Evolutionary conservation across 2,329 filamentous ascomycete genomes (phyloP), one percentile per base, ranked within the genome.

Genomic region (Elsinoe fawcettii): DNA sequence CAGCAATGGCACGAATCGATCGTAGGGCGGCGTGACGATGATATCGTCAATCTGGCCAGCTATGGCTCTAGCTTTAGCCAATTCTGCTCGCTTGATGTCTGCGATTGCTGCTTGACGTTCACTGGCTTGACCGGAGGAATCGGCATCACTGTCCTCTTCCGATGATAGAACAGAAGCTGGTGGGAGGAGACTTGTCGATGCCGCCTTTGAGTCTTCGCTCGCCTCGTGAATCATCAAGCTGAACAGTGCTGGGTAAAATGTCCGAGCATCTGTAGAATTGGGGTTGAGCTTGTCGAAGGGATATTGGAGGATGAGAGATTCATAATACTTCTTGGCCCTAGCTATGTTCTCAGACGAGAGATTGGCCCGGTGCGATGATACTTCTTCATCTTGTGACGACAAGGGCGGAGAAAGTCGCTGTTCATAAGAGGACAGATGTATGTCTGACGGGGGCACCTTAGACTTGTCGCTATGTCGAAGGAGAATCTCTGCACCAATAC

Each of bases 191-290:
- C 68, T 36, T 80, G 65, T 9, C 71, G 77, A 53, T 67, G 66
- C 56, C 69, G 73, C 65, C 80, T 80, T 73, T 83, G 83, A 71
- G 59, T 66, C 69, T 47, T 81, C 76, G 65, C 88, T 81, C 1
- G 84, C 76, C 60, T 87, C 82, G 68, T 89, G 91, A 54, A 96
- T 80, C 81, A 93, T 92, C 46, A 90, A 80, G 51, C 84, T 84
- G 63, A 92, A 85, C 73, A 95, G 80, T 12, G 87, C 86, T 12
- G 88, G 84, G 73, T 90, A 91, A 68, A 96, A 95, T 60, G 89
- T 84, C 36, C 87, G 67, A 9, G 88, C 83, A 62, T 82, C 86
- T 41, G 85, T 72, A 2, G 77, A 73, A 53, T 81, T 73, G 0
- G 83, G 82, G 4, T 78, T 76, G 59, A 76, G 75, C 64, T 81